A percentile compares a stretch with the other conserved stretches of the same genome.
Evolutionary conservation across 2,329 filamentous ascomycete species (phyloP).

Genomic region (Sclerotinia minor): DNA sequence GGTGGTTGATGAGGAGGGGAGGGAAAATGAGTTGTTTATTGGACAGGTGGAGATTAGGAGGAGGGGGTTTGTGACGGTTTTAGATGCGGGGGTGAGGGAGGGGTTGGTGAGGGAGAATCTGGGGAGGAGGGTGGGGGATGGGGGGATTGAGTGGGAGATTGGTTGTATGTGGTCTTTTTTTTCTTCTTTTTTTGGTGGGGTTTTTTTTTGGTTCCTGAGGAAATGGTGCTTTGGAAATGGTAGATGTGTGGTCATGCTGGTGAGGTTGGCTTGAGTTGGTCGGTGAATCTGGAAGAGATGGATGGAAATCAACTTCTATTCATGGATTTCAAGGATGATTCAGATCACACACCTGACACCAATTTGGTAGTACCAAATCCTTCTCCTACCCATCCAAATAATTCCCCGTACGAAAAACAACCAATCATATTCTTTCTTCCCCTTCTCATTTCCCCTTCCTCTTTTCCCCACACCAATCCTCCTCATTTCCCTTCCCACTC

Average conservation of each 20-base stretch:
- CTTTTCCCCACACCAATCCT: too few relatives aligned
- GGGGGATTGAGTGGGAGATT: conserved; percentile 16
- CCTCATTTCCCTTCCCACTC: neutral
- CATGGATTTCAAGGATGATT: too few relatives aligned
- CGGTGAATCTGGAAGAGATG: neutral
- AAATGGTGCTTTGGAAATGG: neutral
- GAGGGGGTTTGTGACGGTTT: neutral
- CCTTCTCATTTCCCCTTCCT: neutral
- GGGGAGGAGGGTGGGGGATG: conserved; percentile 1
- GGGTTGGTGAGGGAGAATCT: neutral
- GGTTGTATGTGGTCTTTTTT: conserved; percentile 16
- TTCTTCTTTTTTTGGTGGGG: too few relatives aligned
- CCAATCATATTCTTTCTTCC: too few relatives aligned
- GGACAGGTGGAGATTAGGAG: conserved; percentile 17
- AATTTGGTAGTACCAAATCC: neutral
- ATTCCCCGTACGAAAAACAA: too few relatives aligned
- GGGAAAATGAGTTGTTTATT: neutral
- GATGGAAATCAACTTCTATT: neutral
- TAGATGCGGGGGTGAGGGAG: neutral
- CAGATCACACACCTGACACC: neutral
- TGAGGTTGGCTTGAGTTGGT: neutral
- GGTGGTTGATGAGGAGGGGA: neutral
- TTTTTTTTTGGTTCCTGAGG: neutral
- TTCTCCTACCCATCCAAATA: neutral
- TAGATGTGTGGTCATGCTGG: neutral